Base-by-base conservation (phyloP, 495 filamentous ascomycete species). In the Parachaetomium inaequale region DNA sequence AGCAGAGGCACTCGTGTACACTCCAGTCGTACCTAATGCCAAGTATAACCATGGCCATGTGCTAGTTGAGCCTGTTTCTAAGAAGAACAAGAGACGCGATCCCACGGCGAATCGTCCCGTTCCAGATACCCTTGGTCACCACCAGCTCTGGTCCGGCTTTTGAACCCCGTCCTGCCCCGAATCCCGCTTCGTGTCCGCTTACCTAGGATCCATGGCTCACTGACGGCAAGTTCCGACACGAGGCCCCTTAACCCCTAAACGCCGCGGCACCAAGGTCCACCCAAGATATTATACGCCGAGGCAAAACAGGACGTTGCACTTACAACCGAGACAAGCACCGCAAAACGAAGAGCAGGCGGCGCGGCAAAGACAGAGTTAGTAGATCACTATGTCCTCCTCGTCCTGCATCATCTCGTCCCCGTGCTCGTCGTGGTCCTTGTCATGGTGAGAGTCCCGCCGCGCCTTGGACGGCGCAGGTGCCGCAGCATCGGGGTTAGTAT, bases 381-480 rank as follows among this genome's bases (percentile, higher is more conserved):
- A 93, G 62, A 94, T 91, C 58, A 94, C 90, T 58, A 85, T 90
- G 67, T 93, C 90, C 78, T 94, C 90, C 51, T 89, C 86, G 67
- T 87, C 87, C 70, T 92, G 88, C 52, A 86, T 76, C 69, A 90
- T 78, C 52, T 88, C 76, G 68, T 92, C 89, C 53, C 86, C 89
- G 70, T 88, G 84, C 69, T 88, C 88, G 55, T 87, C 84, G 50
- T 80, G 74, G 42, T 82, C 79, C 64, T 77, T 79, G 34, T 72
- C 73, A 45, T 72, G 56, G 23, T 57, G 74, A 66, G 43, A 34
- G 28, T 25, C 31, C 23, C 26, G n/a, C n/a, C n/a, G 59, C 59
- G 23, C 58, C 52, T 73, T 66, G 1, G 67, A 34, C 45, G 58
- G 26, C 31, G 55, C 25, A 10, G 64, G 34, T 17, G 65, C 47